Evolutionary conservation across 1,284 basidiomycete species (phyloP).

Genomic region (Austroboletus novae-zelandiae): DNA sequence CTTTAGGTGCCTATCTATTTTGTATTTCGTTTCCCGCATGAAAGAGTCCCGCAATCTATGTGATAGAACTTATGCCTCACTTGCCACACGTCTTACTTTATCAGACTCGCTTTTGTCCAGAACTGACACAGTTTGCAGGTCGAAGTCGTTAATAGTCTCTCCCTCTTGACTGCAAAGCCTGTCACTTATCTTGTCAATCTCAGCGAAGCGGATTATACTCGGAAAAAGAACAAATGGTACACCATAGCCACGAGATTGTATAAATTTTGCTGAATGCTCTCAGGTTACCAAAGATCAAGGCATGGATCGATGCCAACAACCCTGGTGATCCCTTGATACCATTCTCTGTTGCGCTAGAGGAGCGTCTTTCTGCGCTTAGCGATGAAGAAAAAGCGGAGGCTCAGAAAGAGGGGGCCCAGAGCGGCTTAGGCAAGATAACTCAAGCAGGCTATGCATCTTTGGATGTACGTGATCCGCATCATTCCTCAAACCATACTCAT

Average conservation of each 20-base stretch:
- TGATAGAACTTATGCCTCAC: slow-evolving; percentile 65
- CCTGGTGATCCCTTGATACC: slow-evolving; percentile 95
- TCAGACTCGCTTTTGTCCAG: slow-evolving; percentile 5
- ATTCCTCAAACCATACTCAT: slow-evolving; percentile 3
- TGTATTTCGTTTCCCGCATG: slow-evolving; percentile 41
- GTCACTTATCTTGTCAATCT: slow-evolving; percentile 99
- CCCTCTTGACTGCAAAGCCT: slow-evolving; percentile 94
- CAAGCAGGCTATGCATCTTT: slow-evolving; percentile 87
- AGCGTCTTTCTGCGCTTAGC: slow-evolving; percentile 73
- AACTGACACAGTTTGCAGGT: slow-evolving; percentile 56
- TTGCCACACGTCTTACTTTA: slow-evolving; percentile 34
- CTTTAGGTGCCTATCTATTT: slow-evolving; percentile 20
- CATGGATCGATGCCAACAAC: slow-evolving; percentile 97
- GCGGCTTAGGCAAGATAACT: slow-evolving; percentile 87
- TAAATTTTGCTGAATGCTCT: slow-evolving; percentile 1
- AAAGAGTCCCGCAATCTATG: slow-evolving; percentile 62
- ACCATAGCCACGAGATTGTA: slow-evolving; percentile 6
- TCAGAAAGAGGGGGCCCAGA: slow-evolving; percentile 71
- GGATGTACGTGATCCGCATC: slow-evolving; percentile 49
- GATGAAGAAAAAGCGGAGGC: slow-evolving; percentile 76
- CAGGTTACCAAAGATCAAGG: slow-evolving; percentile 95
- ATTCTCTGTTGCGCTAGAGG: slow-evolving; percentile 95
- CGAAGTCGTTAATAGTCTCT: slow-evolving; percentile 91
- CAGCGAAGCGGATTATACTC: slow-evolving; percentile 91
- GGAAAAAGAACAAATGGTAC: slow-evolving; percentile 99